Evolutionary conservation across 768 basidiomycete genomes (phyloP).

Genomic region (Leccinum incarnatum): DNA sequence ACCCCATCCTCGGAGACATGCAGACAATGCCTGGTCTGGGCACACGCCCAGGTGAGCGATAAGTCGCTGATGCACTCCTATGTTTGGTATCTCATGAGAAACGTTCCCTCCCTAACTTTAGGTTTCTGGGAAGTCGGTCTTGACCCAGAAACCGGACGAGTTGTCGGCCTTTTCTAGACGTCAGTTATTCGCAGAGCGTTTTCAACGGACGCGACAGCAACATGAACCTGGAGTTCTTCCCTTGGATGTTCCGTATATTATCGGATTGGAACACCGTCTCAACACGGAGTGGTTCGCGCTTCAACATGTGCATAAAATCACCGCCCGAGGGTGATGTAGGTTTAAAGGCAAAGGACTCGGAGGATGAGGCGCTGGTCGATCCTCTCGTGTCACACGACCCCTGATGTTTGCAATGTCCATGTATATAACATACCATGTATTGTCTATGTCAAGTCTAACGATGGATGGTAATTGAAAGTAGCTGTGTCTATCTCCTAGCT

Average conservation of each 20-base stretch:
- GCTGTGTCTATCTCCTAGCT: not conserved
- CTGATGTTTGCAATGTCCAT: constrained; percentile 9
- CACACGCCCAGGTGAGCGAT: constrained; percentile 72
- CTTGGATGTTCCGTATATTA: constrained; percentile 18
- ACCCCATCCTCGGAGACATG: constrained; percentile 95
- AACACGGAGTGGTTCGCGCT: constrained; percentile 39
- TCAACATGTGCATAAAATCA: constrained; percentile 37
- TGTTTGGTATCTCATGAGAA: constrained; percentile 10
- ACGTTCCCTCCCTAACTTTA: constrained; percentile 21
- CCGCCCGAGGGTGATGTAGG: constrained; percentile 13
- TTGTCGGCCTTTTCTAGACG: constrained; percentile 78
- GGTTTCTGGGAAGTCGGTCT: constrained; percentile 91
- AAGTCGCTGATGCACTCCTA: not conserved
- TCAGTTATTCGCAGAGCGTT: constrained; percentile 6
- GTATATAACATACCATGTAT: constrained; percentile 2
- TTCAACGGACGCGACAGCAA: constrained; percentile 18
- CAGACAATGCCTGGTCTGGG: constrained; percentile 97
- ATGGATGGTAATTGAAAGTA: not conserved
- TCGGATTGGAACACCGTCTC: constrained; percentile 31
- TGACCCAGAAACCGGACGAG: constrained; percentile 74
- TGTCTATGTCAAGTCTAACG: constrained; percentile 7
- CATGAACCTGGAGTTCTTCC: constrained; percentile 14
- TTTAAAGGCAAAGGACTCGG: constrained; percentile 1
- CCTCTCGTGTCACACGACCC: not conserved
- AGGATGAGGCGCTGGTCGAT: constrained; percentile 1